A percentile compares a stretch with the other conserved stretches of the same genome.
Conservation (phyloP, 371 early-diverging fungal species). For the Dinochytrium kinnereticum region DNA sequence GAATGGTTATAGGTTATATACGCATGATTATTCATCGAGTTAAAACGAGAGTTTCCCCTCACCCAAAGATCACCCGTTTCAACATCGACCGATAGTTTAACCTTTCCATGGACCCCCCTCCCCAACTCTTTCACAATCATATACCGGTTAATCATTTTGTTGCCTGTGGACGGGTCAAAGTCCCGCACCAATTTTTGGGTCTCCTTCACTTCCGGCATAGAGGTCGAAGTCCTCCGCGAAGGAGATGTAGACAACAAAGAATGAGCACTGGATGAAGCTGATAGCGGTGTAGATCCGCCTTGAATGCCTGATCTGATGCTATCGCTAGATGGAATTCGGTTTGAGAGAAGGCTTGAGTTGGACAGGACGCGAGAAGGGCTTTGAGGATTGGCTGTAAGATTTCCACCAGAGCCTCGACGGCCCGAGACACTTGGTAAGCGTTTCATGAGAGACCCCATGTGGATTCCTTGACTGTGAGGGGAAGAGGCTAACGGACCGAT, state of each 20-base stretch:
- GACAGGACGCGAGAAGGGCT: conserved; percentile 12
- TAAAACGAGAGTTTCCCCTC: conserved; percentile 37
- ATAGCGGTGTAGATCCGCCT: conserved; percentile 1
- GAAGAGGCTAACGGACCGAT: too few species aligned
- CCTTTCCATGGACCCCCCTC: conserved; percentile 95
- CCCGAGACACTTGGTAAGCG: neutral
- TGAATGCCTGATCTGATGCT: neutral
- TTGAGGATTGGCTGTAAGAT: neutral
- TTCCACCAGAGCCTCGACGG: conserved; percentile 6
- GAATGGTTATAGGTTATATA: conserved; percentile 6
- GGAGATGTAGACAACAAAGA: conserved; percentile 14
- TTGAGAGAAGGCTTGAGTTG: neutral
- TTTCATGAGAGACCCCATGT: neutral
- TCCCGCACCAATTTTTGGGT: conserved; percentile 78
- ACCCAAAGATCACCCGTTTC: conserved; percentile 78
- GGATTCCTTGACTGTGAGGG: neutral
- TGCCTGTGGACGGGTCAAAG: conserved; percentile 82
- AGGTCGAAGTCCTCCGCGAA: neutral
- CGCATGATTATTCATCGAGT: conserved; percentile 5
- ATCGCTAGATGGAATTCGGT: conserved; percentile 3
- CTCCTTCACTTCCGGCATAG: conserved; percentile 61
- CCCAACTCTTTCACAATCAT: conserved; percentile 91
- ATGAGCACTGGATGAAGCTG: conserved; percentile 12
- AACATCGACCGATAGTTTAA: conserved; percentile 83
- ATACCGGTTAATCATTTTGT: conserved; percentile 93